Conservation (phyloP, 129 eudicot genomes). For the Escallonia rubra region DNA sequence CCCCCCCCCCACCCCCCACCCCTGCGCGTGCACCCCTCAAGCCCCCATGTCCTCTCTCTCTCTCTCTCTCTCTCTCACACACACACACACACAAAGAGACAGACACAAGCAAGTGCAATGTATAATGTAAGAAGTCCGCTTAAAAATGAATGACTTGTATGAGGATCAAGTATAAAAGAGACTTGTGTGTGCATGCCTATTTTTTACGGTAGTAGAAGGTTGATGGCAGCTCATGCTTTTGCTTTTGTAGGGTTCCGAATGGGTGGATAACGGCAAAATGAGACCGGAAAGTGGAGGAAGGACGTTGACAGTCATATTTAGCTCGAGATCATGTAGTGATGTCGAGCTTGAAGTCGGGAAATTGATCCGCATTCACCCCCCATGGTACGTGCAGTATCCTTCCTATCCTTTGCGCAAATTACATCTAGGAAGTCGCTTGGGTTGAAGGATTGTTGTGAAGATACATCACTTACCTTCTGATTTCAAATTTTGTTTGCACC, state of each 20-base stretch:
- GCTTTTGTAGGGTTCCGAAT: constrained; percentile 36
- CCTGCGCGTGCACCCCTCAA: too few species aligned
- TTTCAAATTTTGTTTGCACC: not conserved
- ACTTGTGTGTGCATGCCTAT: not conserved
- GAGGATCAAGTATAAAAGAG: too few species aligned
- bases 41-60: not conserved
- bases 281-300: constrained; percentile 20
- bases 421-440: not conserved
- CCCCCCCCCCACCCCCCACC: too few species aligned
- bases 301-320: constrained; percentile 49
- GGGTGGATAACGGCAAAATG: constrained; percentile 19
- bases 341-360: constrained; percentile 83
- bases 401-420: not conserved
- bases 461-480: not conserved
- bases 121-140: not conserved
- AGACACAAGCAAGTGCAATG: not conserved
- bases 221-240: not conserved
- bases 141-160: too few species aligned
- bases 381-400: constrained; percentile 48
- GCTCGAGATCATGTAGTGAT: constrained; percentile 55
- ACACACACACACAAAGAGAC: not conserved
- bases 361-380: constrained; percentile 54
- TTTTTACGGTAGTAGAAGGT: not conserved
- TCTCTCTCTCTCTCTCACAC: not conserved
- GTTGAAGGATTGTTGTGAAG: too few species aligned